Base-by-base conservation (phyloP, 1,284 basidiomycete genomes). In the Leccinum griseonigrum region DNA sequence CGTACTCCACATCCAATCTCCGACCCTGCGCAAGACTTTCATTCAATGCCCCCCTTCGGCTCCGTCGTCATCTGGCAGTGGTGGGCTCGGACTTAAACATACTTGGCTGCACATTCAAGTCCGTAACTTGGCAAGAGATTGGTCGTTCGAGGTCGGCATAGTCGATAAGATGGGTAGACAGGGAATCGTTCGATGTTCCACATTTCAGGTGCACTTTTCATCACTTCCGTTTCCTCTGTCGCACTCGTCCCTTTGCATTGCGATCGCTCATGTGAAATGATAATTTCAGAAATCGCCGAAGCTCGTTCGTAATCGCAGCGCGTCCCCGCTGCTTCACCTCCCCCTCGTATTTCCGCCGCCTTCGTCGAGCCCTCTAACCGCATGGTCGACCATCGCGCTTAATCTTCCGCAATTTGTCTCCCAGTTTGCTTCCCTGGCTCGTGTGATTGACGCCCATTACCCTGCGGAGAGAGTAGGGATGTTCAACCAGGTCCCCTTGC, bases 1-100 rank as follows among this genome's bases (percentile, higher is more conserved):
- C 0, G 91, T 94, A 0, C 78, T 95, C n/a, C 92, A 95, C 67
- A 83, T 95, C 52, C 92, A 94, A 69, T 92, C 90, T 3, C 91
- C 91, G 8, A 85, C 85, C 1, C 71, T 92, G 34, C 79, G 77
- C 36, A 84, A 79, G 36, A 91, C 92, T 0, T 94, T 82, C 69
- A 86, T 94, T 57, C 85, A 84, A 28, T 87, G 81, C 72, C 91
- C 83, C 51, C 79, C 66, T 32, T 57, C 68, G 60, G 61, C 55
- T 28, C 58, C 67, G 57, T 34, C 61, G 14, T 57, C 43, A 56
- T 56, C 59, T 57, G 63, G 61, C 63, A 60, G 63, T 61, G 34
- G 56, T 46, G 78, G 76, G 22, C 78, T 94, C n/a, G 88, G 86
- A 10, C 73, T 94, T 60, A 85, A 85, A 69, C 86, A 91, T 62